Conservation (phyloP, 1,284 basidiomycete genomes). For the Rhodotorula sp. region DNA sequence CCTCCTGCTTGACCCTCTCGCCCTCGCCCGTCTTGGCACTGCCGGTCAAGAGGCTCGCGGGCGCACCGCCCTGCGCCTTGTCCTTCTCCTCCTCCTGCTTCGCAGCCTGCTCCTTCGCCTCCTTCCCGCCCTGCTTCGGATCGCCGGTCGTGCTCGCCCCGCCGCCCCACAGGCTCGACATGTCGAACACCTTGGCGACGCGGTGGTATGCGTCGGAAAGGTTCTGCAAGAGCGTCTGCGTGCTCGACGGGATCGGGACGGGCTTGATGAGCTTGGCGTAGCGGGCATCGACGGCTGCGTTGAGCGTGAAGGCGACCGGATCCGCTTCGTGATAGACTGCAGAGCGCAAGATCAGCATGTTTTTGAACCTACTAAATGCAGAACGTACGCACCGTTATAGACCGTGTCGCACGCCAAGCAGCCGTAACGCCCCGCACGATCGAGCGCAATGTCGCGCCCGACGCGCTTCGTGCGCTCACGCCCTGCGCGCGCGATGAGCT, state of each 20-base stretch:
- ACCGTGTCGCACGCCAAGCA: conserved; percentile 41
- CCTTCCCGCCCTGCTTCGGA: conserved; percentile 9
- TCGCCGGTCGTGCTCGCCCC: not conserved
- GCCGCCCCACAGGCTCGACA: conserved; percentile 31
- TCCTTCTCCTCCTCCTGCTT: conserved; percentile 2
- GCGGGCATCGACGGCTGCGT: conserved; percentile 49
- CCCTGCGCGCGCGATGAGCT: conserved; percentile 49
- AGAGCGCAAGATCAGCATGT: not conserved
- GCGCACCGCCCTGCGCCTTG: not conserved
- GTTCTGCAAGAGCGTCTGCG: conserved; percentile 46
- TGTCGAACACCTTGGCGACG: conserved; percentile 48
- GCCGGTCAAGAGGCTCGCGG: too few relatives aligned
- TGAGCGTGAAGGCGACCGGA: conserved; percentile 51
- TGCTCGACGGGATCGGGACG: conserved; percentile 46
- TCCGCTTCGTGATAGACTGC: conserved; percentile 51
- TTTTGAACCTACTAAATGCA: not conserved
- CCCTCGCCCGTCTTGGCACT: not conserved
- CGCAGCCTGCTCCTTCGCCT: conserved; percentile 12
- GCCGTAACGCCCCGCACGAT: conserved; percentile 46
- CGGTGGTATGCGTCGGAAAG: conserved; percentile 46
- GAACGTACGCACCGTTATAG: conserved; percentile 21
- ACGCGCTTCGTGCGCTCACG: conserved; percentile 42
- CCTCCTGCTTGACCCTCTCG: not conserved
- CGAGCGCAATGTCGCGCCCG: conserved; percentile 43
- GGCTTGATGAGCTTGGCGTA: conserved; percentile 51